phyloP scores from a whole-genome alignment of 805 yeast species.

The Ogataea chonburiensis region DNA sequence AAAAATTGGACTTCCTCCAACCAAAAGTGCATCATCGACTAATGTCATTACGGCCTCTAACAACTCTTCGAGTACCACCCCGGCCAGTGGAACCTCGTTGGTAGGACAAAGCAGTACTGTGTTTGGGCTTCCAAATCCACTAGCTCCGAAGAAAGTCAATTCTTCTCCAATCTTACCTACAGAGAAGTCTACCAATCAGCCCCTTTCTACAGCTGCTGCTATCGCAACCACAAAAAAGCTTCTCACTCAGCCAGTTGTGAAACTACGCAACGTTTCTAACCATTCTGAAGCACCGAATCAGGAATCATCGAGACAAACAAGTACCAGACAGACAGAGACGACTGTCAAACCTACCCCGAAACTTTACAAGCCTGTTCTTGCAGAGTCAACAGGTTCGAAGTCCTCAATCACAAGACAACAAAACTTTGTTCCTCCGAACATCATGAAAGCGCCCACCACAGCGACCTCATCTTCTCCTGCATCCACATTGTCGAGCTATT shows the following conservation, averaged over 20 bases:
- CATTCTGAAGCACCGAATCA: constrained; percentile 1
- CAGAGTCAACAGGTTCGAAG: neutral
- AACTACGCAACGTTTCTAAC: constrained; percentile 8
- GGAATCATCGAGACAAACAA: too few relatives aligned
- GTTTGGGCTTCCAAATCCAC: constrained; percentile 25
- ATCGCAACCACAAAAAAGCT: constrained; percentile 23
- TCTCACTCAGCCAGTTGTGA: constrained; percentile 15
- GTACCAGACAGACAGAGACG: too few relatives aligned
- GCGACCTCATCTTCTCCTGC: constrained; percentile 5
- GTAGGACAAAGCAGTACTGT: constrained; percentile 2
- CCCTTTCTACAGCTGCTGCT: constrained; percentile 25
- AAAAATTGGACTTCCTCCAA: constrained; percentile 6
- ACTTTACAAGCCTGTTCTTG: neutral
- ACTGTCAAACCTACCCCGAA: neutral
- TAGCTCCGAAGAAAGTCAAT: constrained; percentile 16
- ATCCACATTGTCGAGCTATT: constrained; percentile 10
- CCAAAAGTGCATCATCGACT: constrained; percentile 13
- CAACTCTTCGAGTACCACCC: constrained; percentile 7
- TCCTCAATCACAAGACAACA: neutral
- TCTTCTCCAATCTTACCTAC: constrained; percentile 22
- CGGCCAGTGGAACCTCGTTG: constrained; percentile 11
- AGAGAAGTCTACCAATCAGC: constrained; percentile 11
- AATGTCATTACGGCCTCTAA: constrained; percentile 9
- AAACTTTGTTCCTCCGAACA: neutral
- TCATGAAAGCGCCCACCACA: neutral